These are phyloP conservation scores for Scedosporium boydii DNA, from an alignment of 2,329 filamentous ascomycete genomes.

Conservation along the genomic window DNA sequence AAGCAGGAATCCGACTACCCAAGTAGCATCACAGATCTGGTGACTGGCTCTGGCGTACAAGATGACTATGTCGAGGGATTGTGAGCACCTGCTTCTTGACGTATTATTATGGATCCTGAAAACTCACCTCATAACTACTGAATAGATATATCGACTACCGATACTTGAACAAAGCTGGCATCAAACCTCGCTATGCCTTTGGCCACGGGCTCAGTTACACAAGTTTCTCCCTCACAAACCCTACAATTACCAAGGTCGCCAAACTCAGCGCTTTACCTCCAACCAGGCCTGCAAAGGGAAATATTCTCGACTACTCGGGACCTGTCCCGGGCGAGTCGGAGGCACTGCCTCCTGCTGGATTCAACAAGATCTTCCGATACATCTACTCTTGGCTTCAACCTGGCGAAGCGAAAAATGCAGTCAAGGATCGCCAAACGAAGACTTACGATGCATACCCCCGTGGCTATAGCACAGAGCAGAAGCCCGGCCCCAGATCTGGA, in stretches of 20 bases:
- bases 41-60: conserved; percentile 46
- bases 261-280: conserved; percentile 30
- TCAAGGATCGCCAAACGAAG: conserved; percentile 20
- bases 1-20: conserved; percentile 64
- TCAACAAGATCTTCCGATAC: conserved; percentile 54
- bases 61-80: conserved; percentile 77
- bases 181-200: conserved; percentile 74
- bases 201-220: conserved; percentile 82
- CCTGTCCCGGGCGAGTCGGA: conserved; percentile 42
- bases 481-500: conserved; percentile 45
- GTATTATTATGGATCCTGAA: background rate
- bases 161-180: conserved; percentile 68
- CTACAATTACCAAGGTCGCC: conserved; percentile 36
- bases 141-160: conserved; percentile 71
- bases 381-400: conserved; percentile 57
- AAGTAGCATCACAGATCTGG: conserved; percentile 30
- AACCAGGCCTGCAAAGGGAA: conserved; percentile 21
- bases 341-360: conserved; percentile 48
- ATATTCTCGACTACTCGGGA: conserved; percentile 37
- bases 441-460: conserved; percentile 57
- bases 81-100: background rate
- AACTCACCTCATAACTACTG: background rate
- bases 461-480: conserved; percentile 49
- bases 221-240: conserved; percentile 50
- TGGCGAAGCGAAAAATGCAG: conserved; percentile 28